Conservation (phyloP, 768 basidiomycete species). For the Rickenella mellea region DNA sequence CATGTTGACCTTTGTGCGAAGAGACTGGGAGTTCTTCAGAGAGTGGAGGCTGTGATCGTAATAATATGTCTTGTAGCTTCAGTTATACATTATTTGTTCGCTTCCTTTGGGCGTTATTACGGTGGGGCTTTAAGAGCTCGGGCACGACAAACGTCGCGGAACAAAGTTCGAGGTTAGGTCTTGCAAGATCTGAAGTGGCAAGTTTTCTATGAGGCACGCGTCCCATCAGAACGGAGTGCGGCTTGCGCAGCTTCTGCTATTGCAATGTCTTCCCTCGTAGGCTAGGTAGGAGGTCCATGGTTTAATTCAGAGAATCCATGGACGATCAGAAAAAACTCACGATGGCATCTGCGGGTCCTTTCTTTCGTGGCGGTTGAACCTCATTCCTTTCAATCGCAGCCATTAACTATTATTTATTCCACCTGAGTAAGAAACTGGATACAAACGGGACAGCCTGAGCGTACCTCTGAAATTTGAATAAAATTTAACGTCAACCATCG, state of each 20-base stretch:
- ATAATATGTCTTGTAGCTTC: not conserved
- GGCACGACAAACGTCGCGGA: too few species aligned
- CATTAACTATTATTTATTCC: not conserved
- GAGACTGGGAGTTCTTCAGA: slow-evolving; percentile 60
- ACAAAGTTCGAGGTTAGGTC: too few species aligned
- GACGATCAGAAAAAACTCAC: not conserved
- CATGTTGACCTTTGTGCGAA: slow-evolving; percentile 62
- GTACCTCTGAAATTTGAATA: not conserved
- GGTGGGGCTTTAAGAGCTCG: too few species aligned
- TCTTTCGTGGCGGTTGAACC: too few species aligned
- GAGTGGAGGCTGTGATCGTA: slow-evolving; percentile 56
- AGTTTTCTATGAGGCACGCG: too few species aligned
- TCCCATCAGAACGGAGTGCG: too few species aligned
- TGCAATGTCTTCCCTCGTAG: not conserved
- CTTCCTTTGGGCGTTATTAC: too few species aligned
- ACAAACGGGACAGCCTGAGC: not conserved
- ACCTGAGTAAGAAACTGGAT: not conserved
- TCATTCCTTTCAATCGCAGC: not conserved
- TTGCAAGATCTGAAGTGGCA: too few species aligned
- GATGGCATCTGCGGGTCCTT: not conserved
- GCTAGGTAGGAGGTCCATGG: too few species aligned
- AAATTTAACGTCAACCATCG: not conserved
- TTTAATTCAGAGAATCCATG: not conserved
- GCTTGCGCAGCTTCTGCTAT: not conserved
- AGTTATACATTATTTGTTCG: slow-evolving; percentile 3